A percentile compares a stretch with the other conserved stretches of the same genome.
These are phyloP conservation scores for Talaromyces sp. DNA, from an alignment of 2,329 filamentous ascomycete genomes.

Conservation along the genomic window DNA sequence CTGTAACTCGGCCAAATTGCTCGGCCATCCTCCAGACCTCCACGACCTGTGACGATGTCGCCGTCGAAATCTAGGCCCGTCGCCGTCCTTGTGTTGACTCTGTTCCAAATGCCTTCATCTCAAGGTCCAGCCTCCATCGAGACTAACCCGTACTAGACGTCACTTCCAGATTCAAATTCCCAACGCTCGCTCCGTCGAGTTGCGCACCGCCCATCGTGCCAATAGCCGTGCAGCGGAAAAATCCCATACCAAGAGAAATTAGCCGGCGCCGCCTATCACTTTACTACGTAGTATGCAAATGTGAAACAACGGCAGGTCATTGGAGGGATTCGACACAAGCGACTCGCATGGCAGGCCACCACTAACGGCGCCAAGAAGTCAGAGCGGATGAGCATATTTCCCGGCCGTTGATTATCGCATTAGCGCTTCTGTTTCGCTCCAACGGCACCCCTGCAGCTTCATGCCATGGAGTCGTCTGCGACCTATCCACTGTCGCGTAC, in stretches of 20 bases:
- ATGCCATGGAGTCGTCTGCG: not conserved
- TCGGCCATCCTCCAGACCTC: not conserved
- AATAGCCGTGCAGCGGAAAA: constrained; percentile 10
- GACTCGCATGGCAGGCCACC: constrained; percentile 10
- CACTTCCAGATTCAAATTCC: not conserved
- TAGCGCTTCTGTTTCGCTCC: not conserved
- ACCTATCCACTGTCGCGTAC: not conserved
- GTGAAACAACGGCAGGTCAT: not conserved
- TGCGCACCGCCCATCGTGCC: not conserved
- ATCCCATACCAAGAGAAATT: constrained; percentile 5
- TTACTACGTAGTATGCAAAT: not conserved
- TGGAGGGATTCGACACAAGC: not conserved
- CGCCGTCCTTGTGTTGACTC: not conserved
- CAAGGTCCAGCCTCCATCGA: not conserved
- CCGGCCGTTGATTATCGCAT: constrained; percentile 5
- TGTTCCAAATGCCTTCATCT: not conserved
- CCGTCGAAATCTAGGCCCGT: not conserved
- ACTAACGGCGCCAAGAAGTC: constrained; percentile 7
- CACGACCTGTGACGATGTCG: not conserved
- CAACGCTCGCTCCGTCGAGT: not conserved
- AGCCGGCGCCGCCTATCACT: constrained; percentile 8
- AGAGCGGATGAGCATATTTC: constrained; percentile 13
- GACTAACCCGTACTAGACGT: not conserved
- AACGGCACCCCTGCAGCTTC: constrained; percentile 1
- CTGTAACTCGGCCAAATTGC: not conserved